phyloP scores from a whole-genome alignment of 805 yeast genomes.

The Candida patagonica region DNA sequence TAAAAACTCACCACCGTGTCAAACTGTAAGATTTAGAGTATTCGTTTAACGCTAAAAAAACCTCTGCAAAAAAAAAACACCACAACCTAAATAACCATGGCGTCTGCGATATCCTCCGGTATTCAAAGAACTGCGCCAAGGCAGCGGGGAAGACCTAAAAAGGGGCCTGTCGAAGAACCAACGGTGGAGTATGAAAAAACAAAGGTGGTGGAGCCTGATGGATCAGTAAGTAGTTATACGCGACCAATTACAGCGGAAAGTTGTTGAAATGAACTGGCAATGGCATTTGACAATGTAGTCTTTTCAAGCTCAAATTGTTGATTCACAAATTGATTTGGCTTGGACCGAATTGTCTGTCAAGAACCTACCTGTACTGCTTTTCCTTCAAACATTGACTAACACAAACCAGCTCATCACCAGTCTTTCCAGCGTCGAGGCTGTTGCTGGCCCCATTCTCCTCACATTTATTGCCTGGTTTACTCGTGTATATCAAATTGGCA shows the following conservation, averaged over 20 bases:
- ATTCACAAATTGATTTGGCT: not conserved
- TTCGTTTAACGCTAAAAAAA: too few species aligned
- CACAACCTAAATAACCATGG: conserved; percentile 3
- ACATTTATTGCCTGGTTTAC: conserved; percentile 49
- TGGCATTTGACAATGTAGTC: too few species aligned
- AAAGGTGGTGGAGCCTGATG: conserved; percentile 2
- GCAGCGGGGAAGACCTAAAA: conserved; percentile 2
- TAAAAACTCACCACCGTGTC: conserved; percentile 4
- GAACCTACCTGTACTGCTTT: not conserved
- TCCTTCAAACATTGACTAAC: not conserved
- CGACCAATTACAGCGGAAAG: not conserved
- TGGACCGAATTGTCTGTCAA: not conserved
- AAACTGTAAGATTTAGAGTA: too few species aligned
- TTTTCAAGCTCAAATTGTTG: too few species aligned
- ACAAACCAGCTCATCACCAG: conserved; percentile 12
- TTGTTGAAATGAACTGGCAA: not conserved
- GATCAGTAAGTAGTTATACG: conserved; percentile 1
- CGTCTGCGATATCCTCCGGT: conserved; percentile 8
- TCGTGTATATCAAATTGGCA: conserved; percentile 56
- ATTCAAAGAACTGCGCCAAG: conserved; percentile 1
- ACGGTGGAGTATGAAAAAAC: not conserved
- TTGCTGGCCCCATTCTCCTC: conserved; percentile 33
- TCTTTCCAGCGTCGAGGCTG: conserved; percentile 20
- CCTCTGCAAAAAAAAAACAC: too few species aligned
- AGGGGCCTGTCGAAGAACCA: not conserved